Evolutionary conservation across 2,329 filamentous ascomycete genomes (phyloP).

Genomic region (Botrytis elliptica): DNA sequence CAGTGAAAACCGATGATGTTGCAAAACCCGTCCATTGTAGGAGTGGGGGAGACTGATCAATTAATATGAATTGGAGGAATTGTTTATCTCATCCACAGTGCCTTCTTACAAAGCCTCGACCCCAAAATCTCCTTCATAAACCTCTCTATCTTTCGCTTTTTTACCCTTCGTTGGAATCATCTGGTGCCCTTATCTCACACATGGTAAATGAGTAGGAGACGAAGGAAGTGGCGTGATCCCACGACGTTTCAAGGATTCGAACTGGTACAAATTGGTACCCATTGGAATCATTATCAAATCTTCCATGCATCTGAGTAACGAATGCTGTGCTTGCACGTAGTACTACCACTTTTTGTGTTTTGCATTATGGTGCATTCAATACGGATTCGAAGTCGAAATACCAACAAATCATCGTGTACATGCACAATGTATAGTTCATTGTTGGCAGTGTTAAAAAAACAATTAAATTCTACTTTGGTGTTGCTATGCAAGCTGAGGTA

Average conservation of each 20-base stretch:
- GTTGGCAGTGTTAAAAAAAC: background rate
- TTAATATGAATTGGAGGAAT: background rate
- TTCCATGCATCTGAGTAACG: background rate
- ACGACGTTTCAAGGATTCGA: conserved; percentile 17
- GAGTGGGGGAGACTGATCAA: background rate
- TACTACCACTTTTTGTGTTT: background rate
- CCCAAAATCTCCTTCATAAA: background rate
- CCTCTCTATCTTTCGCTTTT: background rate
- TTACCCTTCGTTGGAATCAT: background rate
- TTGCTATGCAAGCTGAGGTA: conserved; percentile 11
- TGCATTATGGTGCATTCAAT: background rate
- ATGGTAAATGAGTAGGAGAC: conserved; percentile 15
- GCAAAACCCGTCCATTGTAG: background rate
- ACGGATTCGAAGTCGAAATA: conserved; percentile 16
- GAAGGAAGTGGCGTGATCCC: conserved; percentile 22
- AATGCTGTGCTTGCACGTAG: background rate
- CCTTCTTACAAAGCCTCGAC: conserved; percentile 5
- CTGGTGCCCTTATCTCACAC: background rate
- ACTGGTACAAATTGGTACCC: background rate
- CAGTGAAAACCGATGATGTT: background rate
- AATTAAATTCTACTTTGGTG: background rate
- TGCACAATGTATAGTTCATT: background rate
- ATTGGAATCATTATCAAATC: background rate
- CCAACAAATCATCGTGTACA: conserved; percentile 5
- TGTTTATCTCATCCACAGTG: background rate